Base-by-base conservation (phyloP, 1,284 basidiomycete genomes). In the Irpex sp. region DNA sequence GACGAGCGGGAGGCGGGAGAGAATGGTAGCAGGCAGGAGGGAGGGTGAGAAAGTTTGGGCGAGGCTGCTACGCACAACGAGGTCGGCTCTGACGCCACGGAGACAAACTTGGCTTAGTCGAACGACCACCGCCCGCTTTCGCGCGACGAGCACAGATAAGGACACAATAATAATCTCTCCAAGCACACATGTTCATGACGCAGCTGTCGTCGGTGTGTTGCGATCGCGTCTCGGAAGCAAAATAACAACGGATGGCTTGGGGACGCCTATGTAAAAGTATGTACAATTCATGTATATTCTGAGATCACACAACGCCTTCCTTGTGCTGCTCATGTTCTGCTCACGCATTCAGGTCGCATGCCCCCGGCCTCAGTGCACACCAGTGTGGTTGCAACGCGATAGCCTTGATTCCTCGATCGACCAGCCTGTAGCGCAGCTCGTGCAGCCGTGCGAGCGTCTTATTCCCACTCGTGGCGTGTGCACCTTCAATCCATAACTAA, bases 311-410 rank as follows among this genome's bases (percentile, higher is more conserved):
- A 40, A 58, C 26, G 40, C 13, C 31, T 21, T 15, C 51, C 56
- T n/a, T 21, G 37, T 17, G 31, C 19, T 54, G 3, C 13, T 51
- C 49, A 51, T n/a, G 49, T 64, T 47, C 67, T 61, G 17, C 49
- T 51, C 49, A 51, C 3, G 49, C 65, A 52, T 68, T 61, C 13
- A 85, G 65, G 71, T 87, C 81, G 69, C 87, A 88, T 44, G 72
- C 75, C 2, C 81, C 84, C 0, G 90, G 87, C 13, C 90, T 76
- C 37, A 93, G 68, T 9, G 86, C 91, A 76, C 92, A 94, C 88
- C 89, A 94, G 65, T 86, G 79, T 0, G 93, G 92, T 75, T 94
- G 92, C 34, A 95, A 74, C 1, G 89, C 78, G 59, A 86, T 86
- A 0, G 92, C 89, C 1, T 73, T 75, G 5, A 94, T 79, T 3